Percentiles rank a stretch among this genome's conserved stretches.
Conservation (phyloP, 2,329 filamentous ascomycete genomes). For the Talaromyces verruculosus region DNA sequence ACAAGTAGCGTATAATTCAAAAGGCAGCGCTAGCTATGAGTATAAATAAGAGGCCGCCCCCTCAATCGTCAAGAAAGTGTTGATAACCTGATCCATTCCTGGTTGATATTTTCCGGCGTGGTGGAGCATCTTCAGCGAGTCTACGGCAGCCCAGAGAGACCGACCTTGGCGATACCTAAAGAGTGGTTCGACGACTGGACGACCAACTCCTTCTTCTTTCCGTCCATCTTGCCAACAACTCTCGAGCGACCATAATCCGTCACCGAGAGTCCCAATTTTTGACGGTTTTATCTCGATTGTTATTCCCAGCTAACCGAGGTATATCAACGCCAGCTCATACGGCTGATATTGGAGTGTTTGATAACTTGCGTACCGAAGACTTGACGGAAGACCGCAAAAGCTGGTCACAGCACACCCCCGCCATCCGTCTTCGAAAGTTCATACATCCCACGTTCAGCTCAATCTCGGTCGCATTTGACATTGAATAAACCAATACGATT, state of each 20-base stretch:
- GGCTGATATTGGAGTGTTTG: not conserved
- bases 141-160: conserved; percentile 19
- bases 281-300: not conserved
- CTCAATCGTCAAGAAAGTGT: not conserved
- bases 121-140: conserved; percentile 2
- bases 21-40: conserved; percentile 4
- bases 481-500: too few species aligned
- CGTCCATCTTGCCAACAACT: not conserved
- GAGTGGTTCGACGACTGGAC: conserved; percentile 6
- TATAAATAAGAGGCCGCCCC: conserved; percentile 9
- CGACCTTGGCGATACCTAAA: conserved; percentile 8
- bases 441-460: not conserved
- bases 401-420: conserved; percentile 7
- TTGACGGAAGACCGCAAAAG: not conserved
- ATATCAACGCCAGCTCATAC: not conserved
- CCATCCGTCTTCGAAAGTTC: not conserved
- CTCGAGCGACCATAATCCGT: not conserved
- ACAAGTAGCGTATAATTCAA: not conserved
- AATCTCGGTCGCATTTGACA: not conserved
- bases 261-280: not conserved
- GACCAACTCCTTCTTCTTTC: not conserved
- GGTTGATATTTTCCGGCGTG: not conserved
- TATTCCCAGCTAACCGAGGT: not conserved
- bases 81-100: not conserved
- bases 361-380: not conserved